These are phyloP conservation scores for Auxenochlorella pyrenoidosa DNA, from an alignment of 139 green algal species.

Conservation along the genomic window DNA sequence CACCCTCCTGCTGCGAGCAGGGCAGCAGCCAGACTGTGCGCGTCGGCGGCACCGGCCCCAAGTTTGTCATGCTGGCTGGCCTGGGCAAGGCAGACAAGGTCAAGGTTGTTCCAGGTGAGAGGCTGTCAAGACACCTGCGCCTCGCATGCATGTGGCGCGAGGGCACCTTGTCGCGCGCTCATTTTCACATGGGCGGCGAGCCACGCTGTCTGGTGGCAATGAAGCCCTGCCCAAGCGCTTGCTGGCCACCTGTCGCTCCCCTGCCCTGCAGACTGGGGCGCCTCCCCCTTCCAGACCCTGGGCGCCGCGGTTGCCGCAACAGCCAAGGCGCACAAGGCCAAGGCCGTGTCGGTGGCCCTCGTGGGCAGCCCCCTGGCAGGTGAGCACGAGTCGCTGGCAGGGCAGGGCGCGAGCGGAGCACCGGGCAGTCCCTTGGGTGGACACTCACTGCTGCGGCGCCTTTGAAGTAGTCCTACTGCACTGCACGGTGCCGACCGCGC, in stretches of 20 bases:
- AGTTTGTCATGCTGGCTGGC: slow-evolving; percentile 73
- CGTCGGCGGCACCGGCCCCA: slow-evolving; percentile 16
- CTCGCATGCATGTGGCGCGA: too few relatives aligned
- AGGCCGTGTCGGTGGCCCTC: slow-evolving; percentile 57
- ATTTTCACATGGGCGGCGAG: too few relatives aligned
- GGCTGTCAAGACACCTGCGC: too few relatives aligned
- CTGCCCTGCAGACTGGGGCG: slow-evolving; percentile 59
- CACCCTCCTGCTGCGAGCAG: slow-evolving; percentile 12
- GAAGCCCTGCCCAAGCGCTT: not conserved
- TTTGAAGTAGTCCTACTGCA: too few relatives aligned
- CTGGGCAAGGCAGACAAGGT: slow-evolving; percentile 71
- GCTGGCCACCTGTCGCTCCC: not conserved
- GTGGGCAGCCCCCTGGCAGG: slow-evolving; percentile 28
- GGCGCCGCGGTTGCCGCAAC: slow-evolving; percentile 56
- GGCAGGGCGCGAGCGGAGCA: not conserved
- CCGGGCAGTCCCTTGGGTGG: not conserved
- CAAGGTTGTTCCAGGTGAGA: not conserved
- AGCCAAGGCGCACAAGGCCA: slow-evolving; percentile 70
- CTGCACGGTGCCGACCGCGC: too few relatives aligned
- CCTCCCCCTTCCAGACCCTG: slow-evolving; percentile 63
- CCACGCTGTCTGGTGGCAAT: too few relatives aligned
- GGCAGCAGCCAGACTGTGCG: slow-evolving; percentile 44
- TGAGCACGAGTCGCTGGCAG: not conserved
- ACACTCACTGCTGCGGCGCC: not conserved
- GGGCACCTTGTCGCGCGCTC: too few relatives aligned